Evolutionary conservation across 257 asterid species (phyloP).

Genomic region (Perilla frutescens): DNA sequence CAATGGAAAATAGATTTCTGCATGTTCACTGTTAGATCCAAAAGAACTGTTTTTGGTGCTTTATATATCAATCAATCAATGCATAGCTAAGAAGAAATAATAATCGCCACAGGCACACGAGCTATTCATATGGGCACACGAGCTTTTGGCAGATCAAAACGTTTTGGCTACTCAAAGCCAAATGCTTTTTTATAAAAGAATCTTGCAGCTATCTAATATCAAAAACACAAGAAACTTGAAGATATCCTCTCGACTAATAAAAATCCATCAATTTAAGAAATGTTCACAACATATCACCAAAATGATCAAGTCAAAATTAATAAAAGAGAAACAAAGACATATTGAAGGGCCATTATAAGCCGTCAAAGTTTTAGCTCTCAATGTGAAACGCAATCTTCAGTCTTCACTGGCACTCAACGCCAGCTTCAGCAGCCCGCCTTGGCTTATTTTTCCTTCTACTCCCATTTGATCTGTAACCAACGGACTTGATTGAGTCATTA

Average conservation of each 20-base stretch:
- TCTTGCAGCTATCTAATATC: conserved; percentile 11
- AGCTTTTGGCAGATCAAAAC: not conserved
- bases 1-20: not conserved
- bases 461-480: conserved; percentile 71
- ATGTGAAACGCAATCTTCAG: conserved; percentile 25
- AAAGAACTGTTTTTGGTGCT: not conserved
- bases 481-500: conserved; percentile 50
- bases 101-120: not conserved
- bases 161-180: not conserved
- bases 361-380: conserved; percentile 8
- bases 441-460: conserved; percentile 91
- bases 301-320: conserved; percentile 32
- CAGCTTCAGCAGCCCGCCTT: conserved; percentile 91
- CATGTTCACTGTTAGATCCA: not conserved
- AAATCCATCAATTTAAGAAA: conserved; percentile 28
- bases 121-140: conserved; percentile 24
- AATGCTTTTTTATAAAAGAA: conserved; percentile 14
- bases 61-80: not conserved
- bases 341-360: conserved; percentile 1
- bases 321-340: conserved; percentile 2
- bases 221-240: conserved; percentile 22
- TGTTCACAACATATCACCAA: conserved; percentile 28
- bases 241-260: conserved; percentile 29
- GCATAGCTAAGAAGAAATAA: not conserved
- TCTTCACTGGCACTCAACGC: conserved; percentile 73